Evolutionary conservation across 108 stramenopile genomes (phyloP), one percentile per base, ranked within the genome.

Genomic region (Discostella pseudostelligera): DNA sequence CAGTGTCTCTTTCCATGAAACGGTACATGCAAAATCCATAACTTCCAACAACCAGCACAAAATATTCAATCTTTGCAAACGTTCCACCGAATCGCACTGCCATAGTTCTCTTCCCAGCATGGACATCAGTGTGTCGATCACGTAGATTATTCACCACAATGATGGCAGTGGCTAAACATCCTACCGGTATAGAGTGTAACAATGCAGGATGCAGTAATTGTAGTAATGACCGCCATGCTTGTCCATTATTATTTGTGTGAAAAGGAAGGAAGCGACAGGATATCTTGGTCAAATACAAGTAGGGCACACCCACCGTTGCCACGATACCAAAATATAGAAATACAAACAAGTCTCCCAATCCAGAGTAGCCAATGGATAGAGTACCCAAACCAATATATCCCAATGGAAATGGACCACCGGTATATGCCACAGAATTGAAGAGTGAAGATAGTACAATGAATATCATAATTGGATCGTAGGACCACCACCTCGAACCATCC

Each of bases 131-230:
- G 35, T 87, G 77, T 16, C 94, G 80, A 79, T 95, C 94, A 35
- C 94, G 83, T 20, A 95, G 64, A 73, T 95, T 95, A 75, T 95
- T 95, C 28, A 95, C 94, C 17, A 91, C 87, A 53, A 95, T 87
- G 45, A 95, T 95, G 40, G 82, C 89, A 40, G 88, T 90, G 16
- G 82, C 86, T 36, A 95, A 62, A 22, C 64, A 77, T 24, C 86
- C 89, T 8, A 92, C 80, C 17, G 84, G 80, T 3, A 84, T 40
- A 14, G 86, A 80, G 43, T 81, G 74, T 16, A 63, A 19, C 1
- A 72, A 73, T 54, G 70, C 47, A 25, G 53, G 37, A 20, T 62
- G 58, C 1, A 78, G 28, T 17, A 78, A 44, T 11, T 44, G 29
- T 42, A 40, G 24, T 59, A 39, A n/a, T 5, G 32, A 4, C 32